Conservation (phyloP, 805 yeast species). For the Candida manassasensis region DNA sequence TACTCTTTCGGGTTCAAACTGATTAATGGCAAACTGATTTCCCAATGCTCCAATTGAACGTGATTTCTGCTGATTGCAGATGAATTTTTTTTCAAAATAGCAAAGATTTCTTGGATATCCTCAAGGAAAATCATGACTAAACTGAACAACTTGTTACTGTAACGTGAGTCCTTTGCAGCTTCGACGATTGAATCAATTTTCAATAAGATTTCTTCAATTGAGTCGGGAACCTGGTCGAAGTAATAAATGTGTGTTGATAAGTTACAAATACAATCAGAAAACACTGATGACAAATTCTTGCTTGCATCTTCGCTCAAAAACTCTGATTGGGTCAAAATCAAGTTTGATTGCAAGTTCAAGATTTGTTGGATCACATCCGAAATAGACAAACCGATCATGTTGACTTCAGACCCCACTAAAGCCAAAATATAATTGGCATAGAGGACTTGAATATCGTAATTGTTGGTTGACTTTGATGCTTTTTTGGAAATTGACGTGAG, state of each 20-base stretch:
- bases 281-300: constrained; percentile 34
- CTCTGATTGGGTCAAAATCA: constrained; percentile 22
- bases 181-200: constrained; percentile 34
- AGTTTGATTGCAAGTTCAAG: constrained; percentile 43
- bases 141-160: constrained; percentile 9
- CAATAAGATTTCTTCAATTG: constrained; percentile 61
- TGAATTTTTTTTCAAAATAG: constrained; percentile 25
- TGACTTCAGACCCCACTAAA: constrained; percentile 69
- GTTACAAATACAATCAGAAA: constrained; percentile 58
- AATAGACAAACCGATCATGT: constrained; percentile 82
- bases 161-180: constrained; percentile 6
- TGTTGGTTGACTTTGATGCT: constrained; percentile 10
- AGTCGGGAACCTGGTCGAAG: constrained; percentile 80
- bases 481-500: constrained; percentile 19
- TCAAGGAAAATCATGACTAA: constrained; percentile 27
- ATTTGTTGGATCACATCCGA: constrained; percentile 68
- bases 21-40: constrained; percentile 30
- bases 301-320: constrained; percentile 18
- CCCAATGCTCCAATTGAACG: constrained; percentile 43
- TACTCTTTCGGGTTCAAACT: constrained; percentile 10
- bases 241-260: constrained; percentile 78
- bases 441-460: constrained; percentile 27
- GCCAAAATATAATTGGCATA: constrained; percentile 48
- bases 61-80: constrained; percentile 39
- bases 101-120: constrained; percentile 28